Evolutionary conservation across 805 yeast genomes (phyloP).

Genomic region (Candida verbasci): DNA sequence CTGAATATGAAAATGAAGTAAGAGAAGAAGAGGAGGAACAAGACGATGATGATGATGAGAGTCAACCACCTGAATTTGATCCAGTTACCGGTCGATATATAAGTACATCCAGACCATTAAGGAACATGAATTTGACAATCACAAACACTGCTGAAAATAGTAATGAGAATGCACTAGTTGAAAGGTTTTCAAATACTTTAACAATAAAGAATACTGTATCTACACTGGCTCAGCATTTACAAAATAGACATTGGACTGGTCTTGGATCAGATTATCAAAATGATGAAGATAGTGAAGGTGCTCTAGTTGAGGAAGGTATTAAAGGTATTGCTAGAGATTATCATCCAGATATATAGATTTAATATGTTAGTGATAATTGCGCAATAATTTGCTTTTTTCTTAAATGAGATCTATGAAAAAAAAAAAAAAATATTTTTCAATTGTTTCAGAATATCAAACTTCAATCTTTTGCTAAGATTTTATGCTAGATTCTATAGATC

Average conservation of each 20-base stretch:
- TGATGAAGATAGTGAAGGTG: slow-evolving; percentile 55
- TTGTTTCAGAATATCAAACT: slow-evolving; percentile 1
- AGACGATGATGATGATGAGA: slow-evolving; percentile 30
- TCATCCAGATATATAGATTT: slow-evolving; percentile 19
- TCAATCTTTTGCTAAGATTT: not conserved
- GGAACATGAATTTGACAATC: slow-evolving; percentile 61
- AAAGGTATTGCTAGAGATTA: slow-evolving; percentile 91
- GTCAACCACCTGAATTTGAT: slow-evolving; percentile 73
- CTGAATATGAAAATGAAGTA: slow-evolving; percentile 23
- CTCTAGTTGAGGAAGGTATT: slow-evolving; percentile 75
- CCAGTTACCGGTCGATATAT: slow-evolving; percentile 81
- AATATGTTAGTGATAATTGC: too few relatives aligned
- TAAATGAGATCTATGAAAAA: too few relatives aligned
- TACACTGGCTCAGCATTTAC: slow-evolving; percentile 77
- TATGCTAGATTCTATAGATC: slow-evolving; percentile 7
- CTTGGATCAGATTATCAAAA: slow-evolving; percentile 78
- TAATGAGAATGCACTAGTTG: slow-evolving; percentile 40
- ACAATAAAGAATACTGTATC: slow-evolving; percentile 77
- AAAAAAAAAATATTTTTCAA: too few relatives aligned
- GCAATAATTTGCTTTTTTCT: too few relatives aligned
- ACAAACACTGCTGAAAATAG: slow-evolving; percentile 46
- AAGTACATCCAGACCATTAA: slow-evolving; percentile 68
- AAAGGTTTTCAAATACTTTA: slow-evolving; percentile 54
- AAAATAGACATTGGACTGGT: slow-evolving; percentile 80
- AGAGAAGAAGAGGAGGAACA: slow-evolving; percentile 16